These are phyloP conservation scores for Microdochium nivale DNA, from an alignment of 2,329 filamentous ascomycete genomes.

Conservation along the genomic window DNA sequence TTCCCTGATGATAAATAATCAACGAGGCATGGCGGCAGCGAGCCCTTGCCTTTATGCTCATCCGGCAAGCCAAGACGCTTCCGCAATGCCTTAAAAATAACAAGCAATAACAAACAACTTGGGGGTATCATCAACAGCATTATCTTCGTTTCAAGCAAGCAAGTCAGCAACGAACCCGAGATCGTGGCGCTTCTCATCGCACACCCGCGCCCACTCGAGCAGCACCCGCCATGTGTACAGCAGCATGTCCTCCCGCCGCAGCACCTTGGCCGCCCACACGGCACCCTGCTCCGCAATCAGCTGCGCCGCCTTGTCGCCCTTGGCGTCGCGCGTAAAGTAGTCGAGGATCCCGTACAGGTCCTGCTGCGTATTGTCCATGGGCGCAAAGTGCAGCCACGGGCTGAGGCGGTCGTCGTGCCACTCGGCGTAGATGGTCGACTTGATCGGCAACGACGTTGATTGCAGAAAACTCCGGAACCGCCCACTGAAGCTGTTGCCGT, in stretches of 20 bases:
- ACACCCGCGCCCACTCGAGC: constrained; percentile 47
- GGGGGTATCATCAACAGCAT: not conserved
- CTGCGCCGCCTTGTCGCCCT: constrained; percentile 46
- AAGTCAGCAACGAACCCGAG: constrained; percentile 37
- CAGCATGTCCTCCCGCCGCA: constrained; percentile 57
- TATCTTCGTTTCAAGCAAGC: not conserved
- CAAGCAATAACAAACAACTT: no score
- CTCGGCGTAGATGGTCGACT: constrained; percentile 63
- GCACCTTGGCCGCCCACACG: constrained; percentile 51
- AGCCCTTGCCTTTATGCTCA: no score
- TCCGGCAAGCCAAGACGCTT: no score
- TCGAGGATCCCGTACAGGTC: constrained; percentile 59
- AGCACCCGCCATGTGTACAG: constrained; percentile 56
- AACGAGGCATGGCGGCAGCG: no score
- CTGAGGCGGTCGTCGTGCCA: constrained; percentile 65
- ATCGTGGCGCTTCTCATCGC: constrained; percentile 31
- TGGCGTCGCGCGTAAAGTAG: constrained; percentile 50
- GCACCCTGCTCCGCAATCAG: constrained; percentile 51
- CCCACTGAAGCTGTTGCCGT: constrained; percentile 58
- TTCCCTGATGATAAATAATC: no score
- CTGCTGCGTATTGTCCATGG: constrained; percentile 59
- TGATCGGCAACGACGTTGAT: constrained; percentile 58
- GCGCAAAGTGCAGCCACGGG: constrained; percentile 66
- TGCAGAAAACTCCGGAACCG: constrained; percentile 56
- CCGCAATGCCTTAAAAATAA: no score